Evolutionary conservation across 345 rosid species (phyloP).

Genomic region (Gossypium longicalyx): DNA sequence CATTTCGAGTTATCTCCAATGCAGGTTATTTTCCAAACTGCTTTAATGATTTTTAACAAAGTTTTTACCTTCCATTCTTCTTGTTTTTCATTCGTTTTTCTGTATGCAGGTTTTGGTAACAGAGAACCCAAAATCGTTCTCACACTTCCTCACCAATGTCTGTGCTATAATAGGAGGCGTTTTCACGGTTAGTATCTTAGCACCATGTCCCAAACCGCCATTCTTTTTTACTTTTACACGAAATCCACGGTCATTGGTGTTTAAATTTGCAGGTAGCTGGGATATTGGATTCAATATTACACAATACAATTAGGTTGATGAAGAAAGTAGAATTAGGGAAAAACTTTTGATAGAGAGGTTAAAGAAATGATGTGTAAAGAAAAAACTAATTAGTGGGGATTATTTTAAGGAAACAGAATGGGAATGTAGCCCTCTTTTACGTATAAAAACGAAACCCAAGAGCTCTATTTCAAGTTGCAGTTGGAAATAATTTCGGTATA

Average conservation of each 20-base stretch:
- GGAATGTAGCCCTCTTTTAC: background rate
- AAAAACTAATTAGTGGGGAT: constrained; percentile 11
- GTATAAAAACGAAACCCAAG: constrained; percentile 3
- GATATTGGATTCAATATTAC: constrained; percentile 78
- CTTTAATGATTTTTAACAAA: background rate
- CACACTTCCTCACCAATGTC: constrained; percentile 89
- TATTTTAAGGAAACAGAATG: constrained; percentile 5
- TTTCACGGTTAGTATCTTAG: constrained; percentile 75
- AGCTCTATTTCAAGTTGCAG: background rate
- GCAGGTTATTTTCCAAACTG: constrained; percentile 57
- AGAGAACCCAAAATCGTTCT: constrained; percentile 76
- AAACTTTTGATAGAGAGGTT: constrained; percentile 53
- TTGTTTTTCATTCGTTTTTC: background rate
- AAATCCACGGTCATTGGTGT: background rate
- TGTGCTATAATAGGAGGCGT: constrained; percentile 97
- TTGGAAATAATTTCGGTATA: background rate
- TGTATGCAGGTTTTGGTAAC: constrained; percentile 69
- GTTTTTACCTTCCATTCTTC: background rate
- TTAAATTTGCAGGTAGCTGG: constrained; percentile 75
- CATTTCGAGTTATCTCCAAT: constrained; percentile 97
- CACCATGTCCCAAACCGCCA: background rate
- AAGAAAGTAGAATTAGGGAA: constrained; percentile 93
- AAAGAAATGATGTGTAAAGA: constrained; percentile 12
- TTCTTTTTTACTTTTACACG: background rate
- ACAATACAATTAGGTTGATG: constrained; percentile 77